Percentiles rank a stretch among this genome's conserved stretches.
Conservation (phyloP, 352 stramenopile genomes). For the Globisporangium mamillatum region DNA sequence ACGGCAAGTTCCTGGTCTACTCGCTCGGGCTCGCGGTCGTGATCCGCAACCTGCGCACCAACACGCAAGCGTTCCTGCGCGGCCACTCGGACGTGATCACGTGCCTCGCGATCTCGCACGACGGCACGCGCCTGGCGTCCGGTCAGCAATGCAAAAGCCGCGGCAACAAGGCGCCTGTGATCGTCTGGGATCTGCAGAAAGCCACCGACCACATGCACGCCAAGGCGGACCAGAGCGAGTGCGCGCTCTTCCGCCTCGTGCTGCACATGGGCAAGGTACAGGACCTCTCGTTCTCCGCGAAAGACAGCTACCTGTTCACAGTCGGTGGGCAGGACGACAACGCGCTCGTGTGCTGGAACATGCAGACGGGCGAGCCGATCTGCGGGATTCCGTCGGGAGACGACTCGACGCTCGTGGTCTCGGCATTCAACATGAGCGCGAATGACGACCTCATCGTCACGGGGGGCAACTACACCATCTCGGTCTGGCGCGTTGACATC, state of each 20-base stretch:
- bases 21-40: constrained; percentile 85
- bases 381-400: constrained; percentile 92
- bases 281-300: constrained; percentile 87
- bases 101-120: constrained; percentile 90
- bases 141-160: constrained; percentile 91
- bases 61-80: constrained; percentile 88
- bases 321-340: constrained; percentile 97
- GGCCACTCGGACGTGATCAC: constrained; percentile 92
- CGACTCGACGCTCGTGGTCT: constrained; percentile 88
- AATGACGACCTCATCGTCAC: constrained; percentile 94
- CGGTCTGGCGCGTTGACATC: constrained; percentile 86
- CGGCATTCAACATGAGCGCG: constrained; percentile 76
- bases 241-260: constrained; percentile 89
- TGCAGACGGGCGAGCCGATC: constrained; percentile 84
- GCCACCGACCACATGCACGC: constrained; percentile 69
- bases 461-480: constrained; percentile 92
- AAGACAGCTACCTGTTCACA: constrained; percentile 89
- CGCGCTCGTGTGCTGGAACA: constrained; percentile 95
- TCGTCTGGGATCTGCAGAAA: constrained; percentile 93
- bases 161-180: constrained; percentile 93
- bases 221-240: constrained; percentile 65
- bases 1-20: constrained; percentile 83
- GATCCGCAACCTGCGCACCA: constrained; percentile 72
- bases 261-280: constrained; percentile 96
- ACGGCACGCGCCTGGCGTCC: constrained; percentile 85